Evolutionary conservation across 192 early-diverging fungal genomes (phyloP).

Genomic region (Backusella macrospora): DNA sequence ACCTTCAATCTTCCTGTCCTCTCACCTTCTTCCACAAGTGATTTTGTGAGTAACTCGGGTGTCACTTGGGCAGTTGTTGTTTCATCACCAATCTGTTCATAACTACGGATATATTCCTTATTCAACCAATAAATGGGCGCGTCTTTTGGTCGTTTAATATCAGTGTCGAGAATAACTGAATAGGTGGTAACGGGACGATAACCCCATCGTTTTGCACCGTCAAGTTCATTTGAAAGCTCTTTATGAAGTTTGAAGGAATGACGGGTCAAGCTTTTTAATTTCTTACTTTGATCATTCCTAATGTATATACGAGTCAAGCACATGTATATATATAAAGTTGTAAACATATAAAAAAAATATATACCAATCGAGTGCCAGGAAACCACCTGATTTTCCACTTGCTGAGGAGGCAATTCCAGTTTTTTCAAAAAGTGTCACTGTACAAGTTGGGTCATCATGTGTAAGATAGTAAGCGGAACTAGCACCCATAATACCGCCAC

Average conservation of each 20-base stretch:
- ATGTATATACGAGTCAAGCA: not conserved
- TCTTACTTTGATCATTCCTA: not conserved
- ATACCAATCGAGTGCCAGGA: conserved; percentile 49
- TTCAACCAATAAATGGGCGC: conserved; percentile 25
- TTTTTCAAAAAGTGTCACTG: conserved; percentile 48
- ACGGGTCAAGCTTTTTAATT: not conserved
- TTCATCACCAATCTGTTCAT: conserved; percentile 30
- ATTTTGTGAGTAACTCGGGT: conserved; percentile 42
- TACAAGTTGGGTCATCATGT: conserved; percentile 17
- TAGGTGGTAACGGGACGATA: conserved; percentile 45
- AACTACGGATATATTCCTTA: conserved; percentile 9
- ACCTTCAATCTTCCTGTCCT: conserved; percentile 36
- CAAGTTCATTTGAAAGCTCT: conserved; percentile 40
- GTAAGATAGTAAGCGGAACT: conserved; percentile 49
- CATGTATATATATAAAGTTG: not conserved
- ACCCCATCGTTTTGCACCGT: conserved; percentile 42
- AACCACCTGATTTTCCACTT: conserved; percentile 53
- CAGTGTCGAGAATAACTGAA: conserved; percentile 25
- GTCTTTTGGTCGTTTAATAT: not conserved
- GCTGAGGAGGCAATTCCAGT: conserved; percentile 45
- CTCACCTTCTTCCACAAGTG: conserved; percentile 38
- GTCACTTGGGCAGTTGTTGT: conserved; percentile 47
- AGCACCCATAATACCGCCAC: conserved; percentile 49
- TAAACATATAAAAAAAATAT: too few relatives aligned
- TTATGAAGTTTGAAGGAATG: conserved; percentile 47